Evolutionary conservation across 2,329 filamentous ascomycete genomes (phyloP).

Genomic region (Fusarium poae): DNA sequence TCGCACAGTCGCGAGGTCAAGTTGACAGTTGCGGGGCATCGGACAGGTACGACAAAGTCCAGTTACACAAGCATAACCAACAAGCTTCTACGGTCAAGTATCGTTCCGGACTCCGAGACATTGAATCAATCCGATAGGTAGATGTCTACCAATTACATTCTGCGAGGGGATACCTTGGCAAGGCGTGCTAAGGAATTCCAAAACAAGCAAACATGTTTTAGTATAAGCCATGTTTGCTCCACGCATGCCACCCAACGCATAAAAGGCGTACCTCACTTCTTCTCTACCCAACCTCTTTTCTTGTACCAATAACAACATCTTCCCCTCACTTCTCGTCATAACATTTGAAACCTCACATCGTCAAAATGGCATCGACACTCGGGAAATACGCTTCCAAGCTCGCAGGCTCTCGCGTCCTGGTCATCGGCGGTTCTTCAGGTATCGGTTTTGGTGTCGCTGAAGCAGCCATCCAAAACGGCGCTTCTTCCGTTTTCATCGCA

Average conservation of each 20-base stretch:
- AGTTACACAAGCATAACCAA: slow-evolving; percentile 9
- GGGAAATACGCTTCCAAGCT: slow-evolving; percentile 41
- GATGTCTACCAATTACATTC: too few relatives aligned
- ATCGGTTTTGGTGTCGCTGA: slow-evolving; percentile 45
- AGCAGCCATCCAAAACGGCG: slow-evolving; percentile 34
- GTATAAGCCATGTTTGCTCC: slow-evolving; percentile 27
- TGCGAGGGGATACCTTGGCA: not conserved
- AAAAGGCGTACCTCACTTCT: slow-evolving; percentile 11
- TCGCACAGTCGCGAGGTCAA: slow-evolving; percentile 21
- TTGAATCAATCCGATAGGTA: not conserved
- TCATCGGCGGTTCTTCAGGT: slow-evolving; percentile 44
- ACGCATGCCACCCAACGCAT: slow-evolving; percentile 2
- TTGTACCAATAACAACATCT: not conserved
- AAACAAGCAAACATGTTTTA: slow-evolving; percentile 10
- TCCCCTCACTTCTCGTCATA: not conserved
- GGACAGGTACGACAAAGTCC: slow-evolving; percentile 6
- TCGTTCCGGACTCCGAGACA: slow-evolving; percentile 18
- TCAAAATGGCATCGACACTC: slow-evolving; percentile 32
- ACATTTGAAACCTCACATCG: not conserved
- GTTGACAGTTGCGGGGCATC: not conserved
- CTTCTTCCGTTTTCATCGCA: slow-evolving; percentile 32
- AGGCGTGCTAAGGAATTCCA: not conserved
- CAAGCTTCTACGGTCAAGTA: not conserved
- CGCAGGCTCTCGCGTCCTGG: slow-evolving; percentile 38
- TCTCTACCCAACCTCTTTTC: not conserved